Evolutionary conservation across 2,329 filamentous ascomycete species (phyloP), one percentile per base, ranked within the genome.

Genomic region (Aureobasidium sp.): DNA sequence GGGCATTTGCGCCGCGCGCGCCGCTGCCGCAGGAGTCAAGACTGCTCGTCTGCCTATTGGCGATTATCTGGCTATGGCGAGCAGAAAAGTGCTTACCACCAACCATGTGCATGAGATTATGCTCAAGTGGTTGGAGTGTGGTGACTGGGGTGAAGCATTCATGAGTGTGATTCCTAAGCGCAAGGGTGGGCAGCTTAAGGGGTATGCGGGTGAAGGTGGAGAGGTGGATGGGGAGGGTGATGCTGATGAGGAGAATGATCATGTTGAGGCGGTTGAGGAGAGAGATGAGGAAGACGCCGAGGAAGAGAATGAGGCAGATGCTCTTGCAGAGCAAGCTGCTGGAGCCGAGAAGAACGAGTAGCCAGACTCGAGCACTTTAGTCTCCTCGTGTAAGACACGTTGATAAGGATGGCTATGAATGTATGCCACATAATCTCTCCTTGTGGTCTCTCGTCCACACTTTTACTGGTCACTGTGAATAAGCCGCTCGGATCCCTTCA

Each of bases 101-200:
- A 99, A 97, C 71, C 94, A 99, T 71, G 94, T 99, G 1, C 84
- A 94, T 51, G 93, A 97, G 76, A 97, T 99, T 65, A 96, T 99
- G 90, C 77, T 96, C 50, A 87, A 86, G 67, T 99, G 92, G 92
- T 75, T 99, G 61, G 91, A 97, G 74, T 85, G 84, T 53, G 90
- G 89, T 2, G 89, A 97, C 73, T 99, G 94, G 94, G 92, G 88
- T 1, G 81, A 89, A 71, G 92, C 94, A 0, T 99, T 99, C 72
- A 77, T 92, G 75, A 82, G 84, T 56, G 91, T 95, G 3, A 92
- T 99, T 67, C 94, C 94, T 0, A 92, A 91, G 75, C 81, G 94
- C 65, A 99, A 99, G 74, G 91, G 90, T 0, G 91, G 88, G 12
- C 59, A 61, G 15, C 37, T 57, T 15, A 66, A 63, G 41, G 63